Percentiles rank a stretch among this genome's conserved stretches.
phyloP scores from a whole-genome alignment of 306 rosid genomes.

The Vigna mungo region DNA sequence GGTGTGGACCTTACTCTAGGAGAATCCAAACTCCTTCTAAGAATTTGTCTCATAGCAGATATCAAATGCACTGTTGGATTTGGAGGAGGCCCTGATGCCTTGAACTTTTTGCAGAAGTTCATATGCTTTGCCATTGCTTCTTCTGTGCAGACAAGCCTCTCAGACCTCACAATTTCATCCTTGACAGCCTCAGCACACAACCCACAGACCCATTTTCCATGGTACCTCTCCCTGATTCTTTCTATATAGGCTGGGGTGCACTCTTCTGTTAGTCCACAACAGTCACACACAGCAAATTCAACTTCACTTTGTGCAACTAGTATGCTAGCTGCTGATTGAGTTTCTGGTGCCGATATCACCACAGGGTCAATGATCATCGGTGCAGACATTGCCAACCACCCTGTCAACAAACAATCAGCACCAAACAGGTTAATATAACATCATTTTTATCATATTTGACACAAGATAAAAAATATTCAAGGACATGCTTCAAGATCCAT shows the following conservation, averaged over 20 bases:
- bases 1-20: constrained; percentile 77
- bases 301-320: constrained; percentile 61
- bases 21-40: constrained; percentile 78
- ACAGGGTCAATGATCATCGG: constrained; percentile 70
- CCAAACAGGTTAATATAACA: constrained; percentile 8
- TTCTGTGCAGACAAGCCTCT: constrained; percentile 75
- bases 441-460: background rate
- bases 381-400: constrained; percentile 74
- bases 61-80: constrained; percentile 80
- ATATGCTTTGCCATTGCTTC: constrained; percentile 85
- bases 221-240: constrained; percentile 69
- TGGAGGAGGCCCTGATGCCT: constrained; percentile 72
- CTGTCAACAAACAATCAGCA: constrained; percentile 40
- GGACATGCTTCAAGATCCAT: background rate
- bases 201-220: constrained; percentile 93
- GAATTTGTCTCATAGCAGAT: constrained; percentile 88
- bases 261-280: constrained; percentile 94
- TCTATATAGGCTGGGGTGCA: constrained; percentile 86
- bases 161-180: constrained; percentile 81
- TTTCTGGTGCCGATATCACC: constrained; percentile 64
- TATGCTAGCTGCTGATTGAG: constrained; percentile 54
- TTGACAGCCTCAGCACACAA: constrained; percentile 89
- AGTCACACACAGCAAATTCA: constrained; percentile 82
- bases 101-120: constrained; percentile 78
- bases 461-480: background rate